A percentile compares a stretch with the other conserved stretches of the same genome.
Conservation (phyloP, 2,329 filamentous ascomycete genomes). For the Aspergillus ustus region DNA sequence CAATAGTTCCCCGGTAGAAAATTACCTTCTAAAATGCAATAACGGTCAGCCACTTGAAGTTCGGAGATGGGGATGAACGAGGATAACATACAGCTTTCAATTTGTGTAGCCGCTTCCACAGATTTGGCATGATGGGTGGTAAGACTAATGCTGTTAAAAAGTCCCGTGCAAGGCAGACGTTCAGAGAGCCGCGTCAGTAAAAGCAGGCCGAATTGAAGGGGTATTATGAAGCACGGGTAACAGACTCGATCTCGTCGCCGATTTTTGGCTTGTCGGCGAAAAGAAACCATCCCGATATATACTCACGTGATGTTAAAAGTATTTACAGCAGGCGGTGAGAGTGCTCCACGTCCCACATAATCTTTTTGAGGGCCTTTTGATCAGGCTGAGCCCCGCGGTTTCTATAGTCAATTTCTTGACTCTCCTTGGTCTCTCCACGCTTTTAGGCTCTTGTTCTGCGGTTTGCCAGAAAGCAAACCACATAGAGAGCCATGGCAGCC, state of each 20-base stretch:
- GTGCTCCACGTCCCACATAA: slow-evolving; percentile 25
- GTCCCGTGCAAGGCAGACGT: no score
- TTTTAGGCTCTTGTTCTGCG: slow-evolving; percentile 24
- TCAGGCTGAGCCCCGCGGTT: slow-evolving; percentile 26
- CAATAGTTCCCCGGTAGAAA: background rate
- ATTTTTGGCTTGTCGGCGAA: slow-evolving; percentile 29
- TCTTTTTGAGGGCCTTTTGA: slow-evolving; percentile 23
- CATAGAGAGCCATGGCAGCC: slow-evolving; percentile 43
- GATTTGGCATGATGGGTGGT: slow-evolving; percentile 49
- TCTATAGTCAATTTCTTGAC: slow-evolving; percentile 15
- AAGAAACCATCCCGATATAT: slow-evolving; percentile 26
- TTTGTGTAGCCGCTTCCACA: slow-evolving; percentile 71
- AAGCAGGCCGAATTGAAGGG: background rate
- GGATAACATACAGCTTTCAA: slow-evolving; percentile 64
- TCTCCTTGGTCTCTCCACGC: slow-evolving; percentile 15
- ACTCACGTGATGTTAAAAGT: slow-evolving; percentile 23
- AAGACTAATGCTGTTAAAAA: background rate
- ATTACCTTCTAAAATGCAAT: slow-evolving; percentile 10
- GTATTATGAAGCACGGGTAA: slow-evolving; percentile 4
- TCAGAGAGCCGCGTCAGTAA: background rate
- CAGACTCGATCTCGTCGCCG: slow-evolving; percentile 20
- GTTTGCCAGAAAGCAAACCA: slow-evolving; percentile 33
- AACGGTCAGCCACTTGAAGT: slow-evolving; percentile 4
- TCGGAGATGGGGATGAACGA: background rate
- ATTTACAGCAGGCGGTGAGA: slow-evolving; percentile 24